phyloP scores from a whole-genome alignment of 257 asterid genomes.

The Capsicum baccatum region DNA sequence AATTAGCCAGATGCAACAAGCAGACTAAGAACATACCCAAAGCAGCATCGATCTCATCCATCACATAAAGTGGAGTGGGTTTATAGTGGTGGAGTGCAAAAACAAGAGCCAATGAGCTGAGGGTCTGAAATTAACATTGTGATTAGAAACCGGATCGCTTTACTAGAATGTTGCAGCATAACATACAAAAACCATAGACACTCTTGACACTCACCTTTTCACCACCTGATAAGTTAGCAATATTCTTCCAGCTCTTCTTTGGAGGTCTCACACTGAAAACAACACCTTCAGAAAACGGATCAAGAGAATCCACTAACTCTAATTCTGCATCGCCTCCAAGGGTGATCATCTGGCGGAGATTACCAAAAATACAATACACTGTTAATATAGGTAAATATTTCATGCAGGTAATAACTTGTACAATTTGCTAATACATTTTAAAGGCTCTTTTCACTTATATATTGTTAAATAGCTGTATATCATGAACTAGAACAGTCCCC shows the following conservation, averaged over 20 bases:
- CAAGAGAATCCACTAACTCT: slow-evolving; percentile 92
- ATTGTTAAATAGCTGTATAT: background rate
- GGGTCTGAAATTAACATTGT: slow-evolving; percentile 60
- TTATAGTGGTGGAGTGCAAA: slow-evolving; percentile 98
- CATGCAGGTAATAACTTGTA: background rate
- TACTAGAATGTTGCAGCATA: background rate
- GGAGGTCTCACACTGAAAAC: slow-evolving; percentile 99
- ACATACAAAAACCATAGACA: background rate
- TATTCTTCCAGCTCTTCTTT: slow-evolving; percentile 99
- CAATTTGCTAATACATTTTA: background rate
- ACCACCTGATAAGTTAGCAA: slow-evolving; percentile 96
- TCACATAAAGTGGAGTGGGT: slow-evolving; percentile 94
- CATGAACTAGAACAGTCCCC: slow-evolving; percentile 10
- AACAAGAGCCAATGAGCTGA: slow-evolving; percentile 96
- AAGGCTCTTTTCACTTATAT: background rate
- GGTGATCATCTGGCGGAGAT: slow-evolving; percentile 78
- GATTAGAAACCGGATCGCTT: background rate
- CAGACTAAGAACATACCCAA: slow-evolving; percentile 55
- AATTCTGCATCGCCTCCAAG: slow-evolving; percentile 99
- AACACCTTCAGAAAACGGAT: slow-evolving; percentile 98
- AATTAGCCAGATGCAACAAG: background rate
- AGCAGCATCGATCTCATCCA: slow-evolving; percentile 81
- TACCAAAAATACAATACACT: background rate
- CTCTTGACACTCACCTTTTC: slow-evolving; percentile 68
- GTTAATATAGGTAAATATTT: background rate